A percentile compares a stretch with the other conserved stretches of the same genome.
These are phyloP conservation scores for Leccinum incarnatum DNA, from an alignment of 768 basidiomycete species.

Conservation along the genomic window DNA sequence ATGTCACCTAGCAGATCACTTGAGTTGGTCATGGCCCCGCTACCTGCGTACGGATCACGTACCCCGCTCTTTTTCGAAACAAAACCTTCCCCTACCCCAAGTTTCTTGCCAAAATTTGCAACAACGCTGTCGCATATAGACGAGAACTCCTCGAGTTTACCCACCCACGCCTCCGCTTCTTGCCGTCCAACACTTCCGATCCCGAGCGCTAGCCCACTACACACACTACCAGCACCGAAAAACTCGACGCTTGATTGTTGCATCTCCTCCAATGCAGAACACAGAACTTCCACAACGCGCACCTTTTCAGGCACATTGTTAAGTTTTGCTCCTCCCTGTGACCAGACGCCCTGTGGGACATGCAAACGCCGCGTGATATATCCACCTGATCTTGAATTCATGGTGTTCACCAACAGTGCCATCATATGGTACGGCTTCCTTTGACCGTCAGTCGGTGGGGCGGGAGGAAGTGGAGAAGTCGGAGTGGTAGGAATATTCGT, in stretches of 20 bases:
- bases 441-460: slow-evolving; percentile 67
- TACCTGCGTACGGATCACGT: slow-evolving; percentile 21
- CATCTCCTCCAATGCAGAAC: slow-evolving; percentile 76
- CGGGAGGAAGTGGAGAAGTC: slow-evolving; percentile 72
- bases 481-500: slow-evolving; percentile 70
- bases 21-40: slow-evolving; percentile 9
- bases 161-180: slow-evolving; percentile 76
- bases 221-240: slow-evolving; percentile 78
- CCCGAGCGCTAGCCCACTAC: slow-evolving; percentile 68
- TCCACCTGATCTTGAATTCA: slow-evolving; percentile 77
- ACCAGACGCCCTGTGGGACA: slow-evolving; percentile 89
- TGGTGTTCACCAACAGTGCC: slow-evolving; percentile 73
- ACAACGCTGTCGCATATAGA: slow-evolving; percentile 77
- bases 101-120: slow-evolving; percentile 80
- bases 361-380: slow-evolving; percentile 85
- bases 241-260: slow-evolving; percentile 66
- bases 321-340: slow-evolving; percentile 85
- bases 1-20: slow-evolving; percentile 40
- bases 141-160: slow-evolving; percentile 79
- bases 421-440: slow-evolving; percentile 92
- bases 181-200: slow-evolving; percentile 74
- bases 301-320: slow-evolving; percentile 81
- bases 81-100: slow-evolving; percentile 86
- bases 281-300: slow-evolving; percentile 76
- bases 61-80: slow-evolving; percentile 75